Percentiles rank a stretch among this genome's conserved stretches.
These are phyloP conservation scores for Acanthamoeba castellanii DNA, from an alignment of 208 protist species.

Conservation along the genomic window DNA sequence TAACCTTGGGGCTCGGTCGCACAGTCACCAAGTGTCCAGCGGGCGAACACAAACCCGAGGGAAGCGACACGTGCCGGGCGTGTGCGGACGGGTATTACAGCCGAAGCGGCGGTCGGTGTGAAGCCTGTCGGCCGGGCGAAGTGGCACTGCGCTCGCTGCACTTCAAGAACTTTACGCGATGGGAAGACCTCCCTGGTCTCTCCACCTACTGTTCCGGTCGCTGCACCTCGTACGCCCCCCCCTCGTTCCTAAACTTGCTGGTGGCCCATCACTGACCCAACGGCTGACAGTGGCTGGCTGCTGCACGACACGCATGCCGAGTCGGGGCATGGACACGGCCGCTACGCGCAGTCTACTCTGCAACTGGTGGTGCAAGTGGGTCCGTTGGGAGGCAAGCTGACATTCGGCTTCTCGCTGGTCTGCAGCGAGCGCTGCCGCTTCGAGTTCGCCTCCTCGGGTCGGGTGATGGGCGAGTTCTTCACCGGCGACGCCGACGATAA, in stretches of 20 bases:
- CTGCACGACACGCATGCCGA: neutral
- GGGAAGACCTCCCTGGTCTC: constrained; percentile 4
- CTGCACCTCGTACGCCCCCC: neutral
- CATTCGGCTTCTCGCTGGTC: neutral
- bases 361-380: neutral
- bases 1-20: neutral
- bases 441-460: neutral
- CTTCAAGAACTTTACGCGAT: neutral
- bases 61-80: neutral
- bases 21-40: neutral
- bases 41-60: neutral
- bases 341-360: constrained; percentile 44
- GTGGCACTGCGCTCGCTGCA: neutral
- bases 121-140: neutral
- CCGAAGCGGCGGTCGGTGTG: neutral
- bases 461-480: constrained; percentile 3
- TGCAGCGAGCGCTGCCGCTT: constrained; percentile 31
- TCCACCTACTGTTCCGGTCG: constrained; percentile 41
- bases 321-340: constrained; percentile 35
- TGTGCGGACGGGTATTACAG: neutral
- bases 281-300: neutral
- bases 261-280: neutral
- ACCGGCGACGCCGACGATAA: constrained; percentile 1
- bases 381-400: neutral
- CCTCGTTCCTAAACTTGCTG: neutral